Percentiles rank a stretch among this genome's conserved stretches.
Evolutionary conservation across 208 protist species (phyloP).

Genomic region (Trypanosoma platydactyli): DNA sequence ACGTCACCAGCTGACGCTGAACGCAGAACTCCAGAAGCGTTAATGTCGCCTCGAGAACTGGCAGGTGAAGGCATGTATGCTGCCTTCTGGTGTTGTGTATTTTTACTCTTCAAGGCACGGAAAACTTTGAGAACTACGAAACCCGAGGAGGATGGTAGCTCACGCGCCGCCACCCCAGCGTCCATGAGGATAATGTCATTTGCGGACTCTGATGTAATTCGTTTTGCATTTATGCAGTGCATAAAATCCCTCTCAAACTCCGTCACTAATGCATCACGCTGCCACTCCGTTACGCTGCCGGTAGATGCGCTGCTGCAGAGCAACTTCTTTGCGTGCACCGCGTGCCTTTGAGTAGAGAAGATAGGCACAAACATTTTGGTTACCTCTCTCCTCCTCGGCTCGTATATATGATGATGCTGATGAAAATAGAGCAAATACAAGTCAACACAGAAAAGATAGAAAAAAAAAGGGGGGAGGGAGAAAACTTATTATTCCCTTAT

Average conservation of each 20-base stretch:
- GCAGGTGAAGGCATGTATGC: neutral
- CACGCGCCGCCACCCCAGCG: neutral
- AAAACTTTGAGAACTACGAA: conserved; percentile 10
- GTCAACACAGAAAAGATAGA: too few relatives aligned
- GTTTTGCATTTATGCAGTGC: neutral
- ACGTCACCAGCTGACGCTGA: neutral
- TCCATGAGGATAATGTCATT: conserved; percentile 22
- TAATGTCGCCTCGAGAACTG: neutral
- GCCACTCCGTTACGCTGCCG: neutral
- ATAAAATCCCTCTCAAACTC: neutral
- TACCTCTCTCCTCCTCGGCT: neutral
- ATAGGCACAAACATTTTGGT: conserved; percentile 8
- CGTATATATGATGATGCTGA: neutral
- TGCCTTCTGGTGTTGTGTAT: neutral
- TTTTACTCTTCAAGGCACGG: neutral
- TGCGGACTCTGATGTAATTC: neutral
- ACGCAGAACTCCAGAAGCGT: neutral
- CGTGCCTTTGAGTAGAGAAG: conserved; percentile 11
- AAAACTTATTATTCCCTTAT: too few relatives aligned
- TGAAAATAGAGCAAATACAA: too few relatives aligned
- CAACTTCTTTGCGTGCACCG: neutral
- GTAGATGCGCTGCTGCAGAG: neutral
- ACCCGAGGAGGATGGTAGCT: neutral
- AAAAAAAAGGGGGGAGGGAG: too few relatives aligned
- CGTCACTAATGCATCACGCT: neutral